These are phyloP conservation scores for Gossypium davidsonii DNA, from an alignment of 441 rosid species.

Conservation along the genomic window DNA sequence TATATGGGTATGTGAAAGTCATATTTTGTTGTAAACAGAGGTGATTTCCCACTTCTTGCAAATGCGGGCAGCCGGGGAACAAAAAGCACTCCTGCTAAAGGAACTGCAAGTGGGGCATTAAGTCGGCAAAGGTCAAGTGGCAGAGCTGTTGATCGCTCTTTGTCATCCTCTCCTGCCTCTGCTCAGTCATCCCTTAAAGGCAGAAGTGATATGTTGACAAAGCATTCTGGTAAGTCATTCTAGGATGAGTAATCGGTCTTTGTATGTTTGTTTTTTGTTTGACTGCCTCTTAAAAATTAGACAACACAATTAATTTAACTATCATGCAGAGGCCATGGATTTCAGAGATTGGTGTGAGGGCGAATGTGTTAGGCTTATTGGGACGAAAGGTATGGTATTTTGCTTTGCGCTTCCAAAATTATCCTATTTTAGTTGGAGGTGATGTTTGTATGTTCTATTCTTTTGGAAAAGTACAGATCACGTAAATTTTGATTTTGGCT, in stretches of 20 bases:
- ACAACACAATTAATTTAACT: neutral
- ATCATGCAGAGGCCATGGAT: slow-evolving; percentile 68
- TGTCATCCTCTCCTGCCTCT: slow-evolving; percentile 53
- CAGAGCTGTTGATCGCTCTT: slow-evolving; percentile 39
- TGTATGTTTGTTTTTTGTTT: neutral
- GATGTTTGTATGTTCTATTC: neutral
- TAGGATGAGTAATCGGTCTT: neutral
- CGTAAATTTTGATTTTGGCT: neutral
- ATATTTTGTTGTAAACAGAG: slow-evolving; percentile 32
- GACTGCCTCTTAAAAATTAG: neutral
- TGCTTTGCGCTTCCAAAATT: neutral
- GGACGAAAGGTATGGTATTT: slow-evolving; percentile 57
- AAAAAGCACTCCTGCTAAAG: slow-evolving; percentile 58
- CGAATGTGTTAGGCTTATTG: slow-evolving; percentile 82
- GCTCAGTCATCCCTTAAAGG: slow-evolving; percentile 52
- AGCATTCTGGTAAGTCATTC: slow-evolving; percentile 53
- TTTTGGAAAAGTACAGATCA: neutral
- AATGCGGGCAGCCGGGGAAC: slow-evolving; percentile 69
- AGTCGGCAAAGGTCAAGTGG: slow-evolving; percentile 68
- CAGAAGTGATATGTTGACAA: slow-evolving; percentile 48
- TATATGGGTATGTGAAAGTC: neutral
- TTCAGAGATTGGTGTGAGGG: slow-evolving; percentile 93
- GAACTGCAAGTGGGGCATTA: slow-evolving; percentile 41
- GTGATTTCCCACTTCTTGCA: slow-evolving; percentile 55
- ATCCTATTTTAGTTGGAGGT: neutral